Base-by-base conservation (phyloP, 805 yeast genomes). In the Wickerhamomyces kurtzmanii region DNA sequence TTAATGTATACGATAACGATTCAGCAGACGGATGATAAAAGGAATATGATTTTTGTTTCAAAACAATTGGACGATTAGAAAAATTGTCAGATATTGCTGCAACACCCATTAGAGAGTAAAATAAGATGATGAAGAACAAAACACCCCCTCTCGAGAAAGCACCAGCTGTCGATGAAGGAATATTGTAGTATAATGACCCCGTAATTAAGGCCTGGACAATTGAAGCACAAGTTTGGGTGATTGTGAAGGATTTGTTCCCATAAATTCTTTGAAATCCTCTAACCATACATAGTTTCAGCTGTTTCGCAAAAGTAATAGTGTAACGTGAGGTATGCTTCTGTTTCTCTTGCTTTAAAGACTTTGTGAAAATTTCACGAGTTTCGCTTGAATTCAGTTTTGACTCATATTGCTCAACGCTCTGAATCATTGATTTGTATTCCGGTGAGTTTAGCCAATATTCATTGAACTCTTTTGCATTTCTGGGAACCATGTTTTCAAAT, bases 1-100 rank as follows among this genome's bases (percentile, higher is more conserved):
- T 65, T 4, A 75, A 34, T 27, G 73, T 59, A 8, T 70, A 57
- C 0, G 83, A 75, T 6, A 79, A 40, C 2, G 83, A 81, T 45
- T 80, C 87, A 4, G 82, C 73, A 6, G 83, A 65, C 3, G 85
- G 85, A 31, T 73, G 71, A 48, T 78, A 81, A 33, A 79, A 65
- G 1, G 82, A 73, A 40, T 75, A 80, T 27, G 66, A 63, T 42
- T 74, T 72, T 48, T 81, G 91, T 44, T 80, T 79, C 40, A 66
- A 68, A 17, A 77, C 65, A 38, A 81, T 69, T 24, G 73, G 65
- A 34, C 78, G 60, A 23, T 66, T 56, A 17, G 56, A 65, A 39
- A 69, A 57, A n/a, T 25, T 9, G 9, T 20, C 28, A 43, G 64
- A 42, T 17, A 63, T 51, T 32, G 62, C 66, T 1, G 71, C 66